Base-by-base conservation (phyloP, 1,284 basidiomycete species). In the Grifola frondosa region DNA sequence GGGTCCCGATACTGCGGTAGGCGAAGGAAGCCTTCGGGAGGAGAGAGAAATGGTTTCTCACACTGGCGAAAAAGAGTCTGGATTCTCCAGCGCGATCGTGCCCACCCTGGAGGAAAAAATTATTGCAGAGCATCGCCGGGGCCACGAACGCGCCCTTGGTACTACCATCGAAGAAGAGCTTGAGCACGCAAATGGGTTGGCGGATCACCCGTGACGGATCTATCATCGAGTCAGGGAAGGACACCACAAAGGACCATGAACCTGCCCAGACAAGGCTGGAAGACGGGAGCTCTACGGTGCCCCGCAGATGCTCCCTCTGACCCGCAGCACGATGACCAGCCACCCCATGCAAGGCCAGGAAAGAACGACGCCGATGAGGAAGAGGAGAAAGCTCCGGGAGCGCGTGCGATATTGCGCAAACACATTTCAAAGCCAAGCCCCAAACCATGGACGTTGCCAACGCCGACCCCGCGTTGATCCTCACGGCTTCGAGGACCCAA, bases 401-500 rank as follows among this genome's bases (percentile, higher is more conserved):
- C 77, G 19, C 75, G 78, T 23, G 63, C 73, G 20, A 66, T 69
- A 3, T 57, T 83, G 32, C 71, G 80, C 42, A 82, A 77, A 56
- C 78, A 84, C 53, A 60, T 81, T 6, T 71, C 75, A 23, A 83
- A 80, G 52, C 60, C 74, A 7, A 72, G 73, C n/a, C 68, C 64
- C 26, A 80, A 75, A 50, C 63, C 68, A 9, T 84, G 81, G 77
- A 73, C 75, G 11, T 65, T 90, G 48, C 81, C 82, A 0, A 83
- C 78, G 0, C 74, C 78, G 1, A 77, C 80, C 22, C 91, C 91
- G 1, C 67, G 78, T 95, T 39, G 83, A 91, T 54, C 80, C 86
- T 0, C 67, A 89, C 50, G 80, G 79, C 13, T 93, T 97, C 56
- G 84, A 88, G 49, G 94, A 97, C 64, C 94, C 94, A 11, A 73